These are phyloP conservation scores for Boletus pseudopeckii DNA, from an alignment of 768 basidiomycete genomes.

Conservation along the genomic window DNA sequence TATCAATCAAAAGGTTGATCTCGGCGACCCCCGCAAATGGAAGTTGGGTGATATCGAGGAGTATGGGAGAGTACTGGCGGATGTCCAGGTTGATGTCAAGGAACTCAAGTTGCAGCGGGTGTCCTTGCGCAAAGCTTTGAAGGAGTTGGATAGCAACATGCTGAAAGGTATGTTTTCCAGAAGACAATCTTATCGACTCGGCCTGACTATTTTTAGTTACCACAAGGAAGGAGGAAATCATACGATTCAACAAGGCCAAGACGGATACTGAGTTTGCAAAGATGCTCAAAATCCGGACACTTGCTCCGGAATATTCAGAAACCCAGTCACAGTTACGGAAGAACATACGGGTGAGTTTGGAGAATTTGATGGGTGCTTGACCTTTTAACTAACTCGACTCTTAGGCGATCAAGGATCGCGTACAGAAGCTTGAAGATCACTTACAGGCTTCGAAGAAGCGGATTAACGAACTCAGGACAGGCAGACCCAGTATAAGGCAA, in stretches of 20 bases:
- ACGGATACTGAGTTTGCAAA: constrained; percentile 77
- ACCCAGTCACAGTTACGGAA: constrained; percentile 74
- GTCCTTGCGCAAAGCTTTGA: constrained; percentile 40
- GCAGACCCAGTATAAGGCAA: constrained; percentile 61
- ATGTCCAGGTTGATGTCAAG: constrained; percentile 50
- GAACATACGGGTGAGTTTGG: constrained; percentile 57
- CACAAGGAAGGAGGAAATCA: constrained; percentile 80
- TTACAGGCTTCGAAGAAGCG: constrained; percentile 68
- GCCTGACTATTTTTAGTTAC: constrained; percentile 47
- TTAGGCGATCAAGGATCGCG: constrained; percentile 65
- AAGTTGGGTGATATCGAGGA: constrained; percentile 46
- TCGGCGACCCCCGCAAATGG: constrained; percentile 52
- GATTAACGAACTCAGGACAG: constrained; percentile 56
- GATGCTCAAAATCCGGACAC: constrained; percentile 66
- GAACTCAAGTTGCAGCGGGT: constrained; percentile 43
- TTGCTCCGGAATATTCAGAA: constrained; percentile 88
- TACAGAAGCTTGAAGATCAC: constrained; percentile 77
- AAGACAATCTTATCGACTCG: background rate
- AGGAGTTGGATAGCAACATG: constrained; percentile 60
- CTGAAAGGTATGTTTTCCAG: constrained; percentile 52
- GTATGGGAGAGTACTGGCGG: constrained; percentile 39
- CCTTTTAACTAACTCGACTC: constrained; percentile 6
- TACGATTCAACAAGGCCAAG: constrained; percentile 73
- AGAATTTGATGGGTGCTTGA: background rate
- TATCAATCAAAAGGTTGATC: constrained; percentile 41